Evolutionary conservation across 2,329 filamentous ascomycete genomes (phyloP).

Genomic region (Pseudocercospora musae): DNA sequence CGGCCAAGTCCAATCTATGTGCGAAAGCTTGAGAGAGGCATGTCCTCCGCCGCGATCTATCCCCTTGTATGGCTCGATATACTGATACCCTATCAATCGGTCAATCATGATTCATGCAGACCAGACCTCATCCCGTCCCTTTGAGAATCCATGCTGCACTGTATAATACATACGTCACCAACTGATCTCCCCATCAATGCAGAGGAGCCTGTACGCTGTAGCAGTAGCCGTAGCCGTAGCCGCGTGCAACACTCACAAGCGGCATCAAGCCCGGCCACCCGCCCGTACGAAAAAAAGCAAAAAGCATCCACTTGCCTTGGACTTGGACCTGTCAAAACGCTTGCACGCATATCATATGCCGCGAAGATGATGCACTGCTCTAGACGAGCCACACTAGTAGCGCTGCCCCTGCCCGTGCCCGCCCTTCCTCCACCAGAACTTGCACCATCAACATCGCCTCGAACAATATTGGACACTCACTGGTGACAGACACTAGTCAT

Average conservation of each 20-base stretch:
- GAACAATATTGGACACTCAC: no score
- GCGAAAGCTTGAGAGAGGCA: constrained; percentile 1
- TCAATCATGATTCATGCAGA: no score
- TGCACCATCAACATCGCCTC: neutral
- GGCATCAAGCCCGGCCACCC: constrained; percentile 1
- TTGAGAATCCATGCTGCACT: no score
- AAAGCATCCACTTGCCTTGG: constrained; percentile 11
- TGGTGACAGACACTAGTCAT: no score
- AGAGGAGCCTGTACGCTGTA: no score
- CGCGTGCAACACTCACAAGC: neutral
- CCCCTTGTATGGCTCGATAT: no score
- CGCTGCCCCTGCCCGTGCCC: no score
- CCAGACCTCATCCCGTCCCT: neutral
- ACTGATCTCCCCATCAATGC: no score
- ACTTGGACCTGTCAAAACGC: constrained; percentile 21
- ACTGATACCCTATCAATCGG: no score
- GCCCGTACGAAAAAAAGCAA: neutral
- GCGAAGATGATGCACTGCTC: constrained; percentile 2
- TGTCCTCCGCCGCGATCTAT: no score
- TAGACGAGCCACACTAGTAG: neutral
- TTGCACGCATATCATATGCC: constrained; percentile 17
- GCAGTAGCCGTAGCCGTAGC: no score
- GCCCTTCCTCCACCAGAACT: neutral
- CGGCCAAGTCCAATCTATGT: neutral
- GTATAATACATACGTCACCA: no score